Percentiles rank a stretch among this genome's conserved stretches.
Conservation (phyloP, 164 flowering plant genomes). For the Aristolochia californica region DNA sequence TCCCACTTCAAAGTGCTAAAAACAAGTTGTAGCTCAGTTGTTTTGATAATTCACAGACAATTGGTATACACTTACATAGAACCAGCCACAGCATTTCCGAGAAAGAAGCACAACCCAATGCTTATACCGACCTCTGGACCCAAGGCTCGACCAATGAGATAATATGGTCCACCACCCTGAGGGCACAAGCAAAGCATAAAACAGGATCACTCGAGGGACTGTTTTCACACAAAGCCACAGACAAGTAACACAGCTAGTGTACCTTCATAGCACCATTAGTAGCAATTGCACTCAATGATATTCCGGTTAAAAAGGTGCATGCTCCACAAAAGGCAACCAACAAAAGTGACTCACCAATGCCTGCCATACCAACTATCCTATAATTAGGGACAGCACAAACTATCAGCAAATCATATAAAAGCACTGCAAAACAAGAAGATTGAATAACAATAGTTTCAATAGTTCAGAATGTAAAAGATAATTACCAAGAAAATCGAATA, state of each 20-base stretch:
- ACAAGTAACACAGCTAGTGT: background rate
- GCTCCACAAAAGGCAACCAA: conserved; percentile 87
- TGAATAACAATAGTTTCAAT: background rate
- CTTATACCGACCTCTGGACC: conserved; percentile 99
- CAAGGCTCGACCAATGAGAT: conserved; percentile 99
- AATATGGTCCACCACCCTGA: conserved; percentile 99
- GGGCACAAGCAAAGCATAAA: background rate
- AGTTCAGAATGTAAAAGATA: conserved; percentile 1
- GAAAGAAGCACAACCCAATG: conserved; percentile 96
- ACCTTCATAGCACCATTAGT: conserved; percentile 99
- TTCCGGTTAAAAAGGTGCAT: conserved; percentile 84
- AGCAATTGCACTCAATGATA: conserved; percentile 98
- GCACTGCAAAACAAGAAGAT: background rate
- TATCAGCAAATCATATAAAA: background rate
- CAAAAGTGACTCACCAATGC: conserved; percentile 78
- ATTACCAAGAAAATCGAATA: conserved; percentile 95
- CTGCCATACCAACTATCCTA: conserved; percentile 99
- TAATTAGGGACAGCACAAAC: conserved; percentile 2
- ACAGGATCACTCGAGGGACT: no score
- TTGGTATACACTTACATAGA: conserved; percentile 54
- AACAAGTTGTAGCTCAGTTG: background rate
- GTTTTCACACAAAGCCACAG: no score
- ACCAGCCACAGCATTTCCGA: conserved; percentile 99
- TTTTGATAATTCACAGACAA: background rate
- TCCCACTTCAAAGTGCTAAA: background rate